Evolutionary conservation across 164 flowering plant genomes (phyloP).

Genomic region (Hamamelis virginiana): DNA sequence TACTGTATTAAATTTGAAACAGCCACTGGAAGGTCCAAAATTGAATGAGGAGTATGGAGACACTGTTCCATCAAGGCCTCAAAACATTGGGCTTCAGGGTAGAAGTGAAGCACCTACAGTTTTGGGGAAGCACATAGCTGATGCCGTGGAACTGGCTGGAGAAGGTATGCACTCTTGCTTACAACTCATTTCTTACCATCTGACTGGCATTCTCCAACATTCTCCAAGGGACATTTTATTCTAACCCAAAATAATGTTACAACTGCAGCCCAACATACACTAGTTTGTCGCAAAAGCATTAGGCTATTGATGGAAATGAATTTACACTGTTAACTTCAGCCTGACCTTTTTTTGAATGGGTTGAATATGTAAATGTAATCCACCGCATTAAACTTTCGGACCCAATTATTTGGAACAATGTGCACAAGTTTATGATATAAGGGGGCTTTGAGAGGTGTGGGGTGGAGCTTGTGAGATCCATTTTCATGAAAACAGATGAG

Average conservation of each 20-base stretch:
- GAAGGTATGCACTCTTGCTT: slow-evolving; percentile 43
- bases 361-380: neutral
- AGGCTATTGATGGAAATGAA: neutral
- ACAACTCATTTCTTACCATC: neutral
- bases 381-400: neutral
- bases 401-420: neutral
- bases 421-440: neutral
- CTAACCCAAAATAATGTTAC: neutral
- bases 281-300: neutral
- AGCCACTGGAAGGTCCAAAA: slow-evolving; percentile 44
- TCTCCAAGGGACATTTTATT: neutral
- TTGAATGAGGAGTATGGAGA: slow-evolving; percentile 72
- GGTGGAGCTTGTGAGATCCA: neutral
- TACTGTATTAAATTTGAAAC: slow-evolving; percentile 17
- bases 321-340: neutral
- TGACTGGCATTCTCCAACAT: neutral
- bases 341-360: neutral
- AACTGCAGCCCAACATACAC: neutral
- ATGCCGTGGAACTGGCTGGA: slow-evolving; percentile 24
- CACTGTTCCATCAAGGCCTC: slow-evolving; percentile 80
- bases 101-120: slow-evolving; percentile 22
- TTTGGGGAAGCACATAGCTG: slow-evolving; percentile 22
- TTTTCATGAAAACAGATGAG: neutral
- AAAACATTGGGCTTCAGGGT: slow-evolving; percentile 27
- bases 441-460: neutral